Evolutionary conservation across 2,329 filamentous ascomycete genomes (phyloP), one percentile per base, ranked within the genome.

Genomic region (Colletotrichum somersetense): DNA sequence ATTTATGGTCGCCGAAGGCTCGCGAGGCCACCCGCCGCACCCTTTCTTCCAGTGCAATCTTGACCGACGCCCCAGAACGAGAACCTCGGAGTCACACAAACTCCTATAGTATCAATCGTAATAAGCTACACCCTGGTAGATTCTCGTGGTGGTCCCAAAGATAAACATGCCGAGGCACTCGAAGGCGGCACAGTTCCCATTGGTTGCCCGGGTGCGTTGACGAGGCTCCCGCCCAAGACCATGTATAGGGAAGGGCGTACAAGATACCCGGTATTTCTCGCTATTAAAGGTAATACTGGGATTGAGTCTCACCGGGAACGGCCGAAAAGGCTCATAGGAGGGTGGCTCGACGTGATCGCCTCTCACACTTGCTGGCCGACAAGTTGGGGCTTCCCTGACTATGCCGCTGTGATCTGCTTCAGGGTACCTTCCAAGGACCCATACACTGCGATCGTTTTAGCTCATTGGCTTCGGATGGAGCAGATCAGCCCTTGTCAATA

Each of bases 181-280:
- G 26, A 44, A 23, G 38, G 12, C 40, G 58, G 66, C 18, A 63
- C 40, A n/a, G 30, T 46, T 50, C 58, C 66, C 11, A 68, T 68
- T 68, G 58, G 66, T 16, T 48, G 42, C 40, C 40, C 7, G 42
- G 20, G 11, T n/a, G 50, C 42, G n/a, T 30, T 50, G 57, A 56
- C 38, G n/a, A 68, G 20, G 40, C 18, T 20, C n/a, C 10, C 33
- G 59, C 33, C 58, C 30, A 42, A 30, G 38, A 10, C 40, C 50
- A 30, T 55, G 40, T 50, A 63, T 33, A 42, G 58, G 50, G 58
- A 57, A 56, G 42, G 40, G 46, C 8, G 40, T 26, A 35, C 42
- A 56, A 50, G 58, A 68, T 56, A 11, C 23, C 42, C 33, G 40
- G 42, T 3, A 7, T 50, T 18, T 33, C 30, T 38, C 42, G 42